These are phyloP conservation scores for Pseudocercospora musae DNA, from an alignment of 2,329 filamentous ascomycete species.

Conservation along the genomic window DNA sequence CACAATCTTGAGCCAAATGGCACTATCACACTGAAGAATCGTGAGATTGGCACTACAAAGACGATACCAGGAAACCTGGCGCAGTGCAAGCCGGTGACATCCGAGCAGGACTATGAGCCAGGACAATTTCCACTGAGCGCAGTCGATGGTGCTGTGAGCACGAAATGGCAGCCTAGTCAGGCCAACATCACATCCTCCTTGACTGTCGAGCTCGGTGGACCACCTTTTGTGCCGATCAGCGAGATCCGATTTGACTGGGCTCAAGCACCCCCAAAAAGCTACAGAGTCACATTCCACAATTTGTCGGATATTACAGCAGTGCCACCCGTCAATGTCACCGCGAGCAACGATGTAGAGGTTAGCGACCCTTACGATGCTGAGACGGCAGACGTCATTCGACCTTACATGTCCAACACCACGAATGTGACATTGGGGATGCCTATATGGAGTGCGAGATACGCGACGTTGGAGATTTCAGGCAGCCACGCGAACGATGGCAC, in stretches of 20 bases:
- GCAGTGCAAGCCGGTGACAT: conserved; percentile 56
- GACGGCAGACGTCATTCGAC: conserved; percentile 36
- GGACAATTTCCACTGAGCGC: conserved; percentile 68
- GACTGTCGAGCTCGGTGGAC: conserved; percentile 50
- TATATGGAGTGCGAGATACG: conserved; percentile 46
- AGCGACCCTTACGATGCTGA: conserved; percentile 41
- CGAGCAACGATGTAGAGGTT: conserved; percentile 37
- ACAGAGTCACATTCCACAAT: conserved; percentile 56
- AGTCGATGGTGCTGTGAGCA: conserved; percentile 63
- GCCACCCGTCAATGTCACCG: conserved; percentile 22
- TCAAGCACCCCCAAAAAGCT: conserved; percentile 52
- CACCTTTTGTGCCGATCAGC: conserved; percentile 41
- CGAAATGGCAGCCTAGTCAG: conserved; percentile 61
- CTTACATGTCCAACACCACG: conserved; percentile 46
- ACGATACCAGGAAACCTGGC: conserved; percentile 60
- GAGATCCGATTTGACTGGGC: conserved; percentile 61
- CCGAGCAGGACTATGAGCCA: conserved; percentile 49
- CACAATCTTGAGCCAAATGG: conserved; percentile 40
- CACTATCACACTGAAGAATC: conserved; percentile 55
- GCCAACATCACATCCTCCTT: conserved; percentile 53
- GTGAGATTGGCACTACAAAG: conserved; percentile 52
- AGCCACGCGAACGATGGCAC: conserved; percentile 40
- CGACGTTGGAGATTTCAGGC: conserved; percentile 48
- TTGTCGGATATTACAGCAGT: conserved; percentile 34
- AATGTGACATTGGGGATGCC: conserved; percentile 40